Evolutionary conservation across 176 grass and related monocot species (phyloP).

Genomic region (Musa schizocarpa): DNA sequence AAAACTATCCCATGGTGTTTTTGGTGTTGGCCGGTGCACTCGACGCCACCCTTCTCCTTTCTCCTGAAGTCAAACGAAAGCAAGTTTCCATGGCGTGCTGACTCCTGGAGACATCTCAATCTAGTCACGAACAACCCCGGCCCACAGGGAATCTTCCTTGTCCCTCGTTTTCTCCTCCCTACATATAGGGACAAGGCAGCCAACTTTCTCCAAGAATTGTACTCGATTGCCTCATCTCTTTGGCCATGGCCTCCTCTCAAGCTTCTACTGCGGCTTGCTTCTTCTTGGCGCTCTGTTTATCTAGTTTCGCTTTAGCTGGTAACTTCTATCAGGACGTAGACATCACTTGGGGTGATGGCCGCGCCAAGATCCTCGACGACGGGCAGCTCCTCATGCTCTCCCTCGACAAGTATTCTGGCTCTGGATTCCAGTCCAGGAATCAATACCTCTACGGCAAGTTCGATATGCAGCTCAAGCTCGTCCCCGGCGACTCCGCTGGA

Average conservation of each 20-base stretch:
- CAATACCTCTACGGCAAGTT: slow-evolving; percentile 12
- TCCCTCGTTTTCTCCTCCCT: neutral
- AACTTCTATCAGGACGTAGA: slow-evolving; percentile 10
- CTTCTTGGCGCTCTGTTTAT: neutral
- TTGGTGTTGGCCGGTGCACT: neutral
- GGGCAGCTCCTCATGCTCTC: slow-evolving; percentile 9
- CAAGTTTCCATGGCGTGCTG: neutral
- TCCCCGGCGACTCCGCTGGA: slow-evolving; percentile 1
- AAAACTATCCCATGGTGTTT: neutral
- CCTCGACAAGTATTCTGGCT: slow-evolving; percentile 1
- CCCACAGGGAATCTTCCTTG: neutral
- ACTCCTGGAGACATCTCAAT: neutral
- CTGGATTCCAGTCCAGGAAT: slow-evolving; percentile 6
- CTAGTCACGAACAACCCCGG: neutral
- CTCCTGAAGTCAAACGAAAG: no score
- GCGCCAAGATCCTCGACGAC: neutral
- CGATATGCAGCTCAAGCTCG: slow-evolving; percentile 8
- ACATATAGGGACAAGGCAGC: neutral
- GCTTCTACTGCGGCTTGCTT: neutral
- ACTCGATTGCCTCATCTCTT: neutral
- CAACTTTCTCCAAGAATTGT: neutral
- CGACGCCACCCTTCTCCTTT: neutral
- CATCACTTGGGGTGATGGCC: slow-evolving; percentile 4
- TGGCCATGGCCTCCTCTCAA: neutral
- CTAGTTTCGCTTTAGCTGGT: neutral